A percentile compares a stretch with the other conserved stretches of the same genome.
Conservation (phyloP, 768 basidiomycete species). For the Heimioporus sp. region DNA sequence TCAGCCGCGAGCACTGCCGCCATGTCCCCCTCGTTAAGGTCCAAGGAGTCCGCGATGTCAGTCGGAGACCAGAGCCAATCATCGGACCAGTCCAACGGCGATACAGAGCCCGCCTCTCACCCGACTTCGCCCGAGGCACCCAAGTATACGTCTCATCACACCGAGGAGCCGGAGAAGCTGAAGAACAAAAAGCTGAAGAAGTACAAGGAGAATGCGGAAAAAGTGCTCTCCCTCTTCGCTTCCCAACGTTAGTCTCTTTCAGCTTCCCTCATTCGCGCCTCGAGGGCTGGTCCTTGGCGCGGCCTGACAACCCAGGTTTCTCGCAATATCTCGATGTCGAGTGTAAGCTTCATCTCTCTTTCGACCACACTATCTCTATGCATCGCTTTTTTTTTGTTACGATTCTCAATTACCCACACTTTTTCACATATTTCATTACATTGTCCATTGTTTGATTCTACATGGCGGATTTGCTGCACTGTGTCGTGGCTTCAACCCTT, state of each 20-base stretch:
- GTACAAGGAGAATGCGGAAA: slow-evolving; percentile 86
- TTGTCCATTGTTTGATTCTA: not conserved
- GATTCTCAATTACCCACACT: slow-evolving; percentile 18
- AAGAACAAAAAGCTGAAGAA: slow-evolving; percentile 79
- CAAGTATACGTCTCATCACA: slow-evolving; percentile 27
- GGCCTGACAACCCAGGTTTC: slow-evolving; percentile 12
- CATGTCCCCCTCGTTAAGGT: slow-evolving; percentile 69
- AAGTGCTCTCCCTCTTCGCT: slow-evolving; percentile 79
- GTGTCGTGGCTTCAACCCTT: slow-evolving; percentile 14
- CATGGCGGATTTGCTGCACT: slow-evolving; percentile 20
- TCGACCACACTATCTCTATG: slow-evolving; percentile 29
- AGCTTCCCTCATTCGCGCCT: not conserved
- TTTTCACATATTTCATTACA: slow-evolving; percentile 9
- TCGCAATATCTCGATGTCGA: slow-evolving; percentile 15
- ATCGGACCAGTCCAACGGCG: slow-evolving; percentile 68
- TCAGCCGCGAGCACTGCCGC: slow-evolving; percentile 46
- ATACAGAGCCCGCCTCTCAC: slow-evolving; percentile 28
- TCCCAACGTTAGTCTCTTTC: slow-evolving; percentile 53
- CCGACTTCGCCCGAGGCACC: slow-evolving; percentile 31
- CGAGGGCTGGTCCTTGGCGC: slow-evolving; percentile 24
- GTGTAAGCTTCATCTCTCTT: slow-evolving; percentile 22
- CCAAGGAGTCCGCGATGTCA: slow-evolving; percentile 76
- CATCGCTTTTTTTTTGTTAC: slow-evolving; percentile 14
- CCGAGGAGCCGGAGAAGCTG: slow-evolving; percentile 53
- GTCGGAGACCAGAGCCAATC: slow-evolving; percentile 70